These are phyloP conservation scores for Vanderwaltozyma verrucispora DNA, from an alignment of 805 yeast genomes.

Conservation along the genomic window DNA sequence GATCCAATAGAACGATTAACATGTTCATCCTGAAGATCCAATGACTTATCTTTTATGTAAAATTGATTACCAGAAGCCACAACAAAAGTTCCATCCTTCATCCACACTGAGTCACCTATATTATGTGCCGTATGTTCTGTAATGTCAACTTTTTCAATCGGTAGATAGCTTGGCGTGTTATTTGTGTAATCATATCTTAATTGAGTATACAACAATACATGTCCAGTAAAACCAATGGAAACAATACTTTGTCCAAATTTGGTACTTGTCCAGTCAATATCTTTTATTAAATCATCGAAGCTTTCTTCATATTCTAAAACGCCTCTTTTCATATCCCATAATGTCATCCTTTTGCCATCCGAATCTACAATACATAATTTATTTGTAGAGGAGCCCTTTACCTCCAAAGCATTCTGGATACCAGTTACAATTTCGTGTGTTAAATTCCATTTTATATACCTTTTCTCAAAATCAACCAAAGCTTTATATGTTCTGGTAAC, in stretches of 20 bases:
- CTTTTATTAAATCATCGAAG: constrained; percentile 40
- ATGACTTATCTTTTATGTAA: constrained; percentile 62
- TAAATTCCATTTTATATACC: constrained; percentile 41
- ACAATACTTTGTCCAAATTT: constrained; percentile 56
- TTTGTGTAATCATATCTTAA: constrained; percentile 84
- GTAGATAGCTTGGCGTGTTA: constrained; percentile 62
- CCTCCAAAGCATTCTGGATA: constrained; percentile 38
- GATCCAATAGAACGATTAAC: constrained; percentile 49
- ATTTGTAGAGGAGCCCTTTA: constrained; percentile 66
- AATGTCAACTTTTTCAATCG: constrained; percentile 64
- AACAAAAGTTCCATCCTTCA: constrained; percentile 65
- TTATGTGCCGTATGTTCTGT: constrained; percentile 61
- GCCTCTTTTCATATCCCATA: constrained; percentile 72
- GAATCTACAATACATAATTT: constrained; percentile 68
- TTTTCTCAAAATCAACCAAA: constrained; percentile 14
- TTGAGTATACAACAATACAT: constrained; percentile 65
- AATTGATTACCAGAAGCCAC: constrained; percentile 87
- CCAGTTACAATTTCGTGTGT: constrained; percentile 46
- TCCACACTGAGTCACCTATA: constrained; percentile 87
- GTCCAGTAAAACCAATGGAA: constrained; percentile 64
- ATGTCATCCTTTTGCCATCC: constrained; percentile 39
- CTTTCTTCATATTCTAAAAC: constrained; percentile 51
- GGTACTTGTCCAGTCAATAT: constrained; percentile 83
- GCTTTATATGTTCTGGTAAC: constrained; percentile 39
- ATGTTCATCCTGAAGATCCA: constrained; percentile 45